Conservation (phyloP, 345 rosid species). For the Syzygium oleosum region DNA sequence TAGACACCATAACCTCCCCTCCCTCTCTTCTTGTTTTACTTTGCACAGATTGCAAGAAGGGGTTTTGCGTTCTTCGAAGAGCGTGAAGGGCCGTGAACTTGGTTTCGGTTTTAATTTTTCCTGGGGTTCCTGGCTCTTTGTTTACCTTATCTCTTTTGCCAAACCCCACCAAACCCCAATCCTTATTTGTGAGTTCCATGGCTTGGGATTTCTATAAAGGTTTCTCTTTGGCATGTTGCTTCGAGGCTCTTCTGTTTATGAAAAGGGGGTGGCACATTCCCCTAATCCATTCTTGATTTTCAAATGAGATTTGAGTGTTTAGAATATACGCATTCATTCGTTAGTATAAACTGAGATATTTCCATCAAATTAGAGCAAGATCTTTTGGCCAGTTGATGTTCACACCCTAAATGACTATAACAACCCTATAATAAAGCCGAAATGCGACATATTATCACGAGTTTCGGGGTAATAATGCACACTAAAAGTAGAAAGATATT, state of each 20-base stretch:
- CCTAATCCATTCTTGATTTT: background rate
- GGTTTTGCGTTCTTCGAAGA: background rate
- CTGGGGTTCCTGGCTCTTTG: background rate
- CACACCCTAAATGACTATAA: background rate
- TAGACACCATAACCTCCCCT: background rate
- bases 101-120: background rate
- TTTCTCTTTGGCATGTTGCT: background rate
- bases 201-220: background rate
- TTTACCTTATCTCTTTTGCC: background rate
- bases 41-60: constrained; percentile 4
- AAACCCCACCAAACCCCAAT: background rate
- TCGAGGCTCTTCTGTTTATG: background rate
- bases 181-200: background rate
- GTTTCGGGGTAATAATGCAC: background rate
- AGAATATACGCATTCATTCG: background rate
- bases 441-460: background rate
- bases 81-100: background rate
- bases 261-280: background rate
- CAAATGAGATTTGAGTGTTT: background rate
- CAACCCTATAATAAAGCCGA: background rate
- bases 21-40: background rate
- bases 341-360: background rate
- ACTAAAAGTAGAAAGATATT: background rate
- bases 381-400: background rate
- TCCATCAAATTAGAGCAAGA: background rate